These are phyloP conservation scores for Fusarium concolor DNA, from an alignment of 2,329 filamentous ascomycete species.

Conservation along the genomic window DNA sequence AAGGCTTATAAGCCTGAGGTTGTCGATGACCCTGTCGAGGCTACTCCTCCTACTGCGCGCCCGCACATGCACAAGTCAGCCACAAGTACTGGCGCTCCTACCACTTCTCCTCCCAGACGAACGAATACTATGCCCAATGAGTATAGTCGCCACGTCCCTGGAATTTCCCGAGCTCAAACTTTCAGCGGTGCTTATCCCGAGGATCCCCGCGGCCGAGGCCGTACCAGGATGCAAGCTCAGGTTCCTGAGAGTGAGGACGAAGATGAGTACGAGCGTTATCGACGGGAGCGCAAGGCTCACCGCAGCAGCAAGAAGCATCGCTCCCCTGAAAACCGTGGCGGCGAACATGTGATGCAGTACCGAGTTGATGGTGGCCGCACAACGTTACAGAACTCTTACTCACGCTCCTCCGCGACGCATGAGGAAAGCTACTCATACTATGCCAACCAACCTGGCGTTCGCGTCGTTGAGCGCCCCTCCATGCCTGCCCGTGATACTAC, in stretches of 20 bases:
- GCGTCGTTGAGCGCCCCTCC: slow-evolving; percentile 47
- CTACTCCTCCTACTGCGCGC: slow-evolving; percentile 49
- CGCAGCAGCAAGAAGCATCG: slow-evolving; percentile 53
- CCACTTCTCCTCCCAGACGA: slow-evolving; percentile 52
- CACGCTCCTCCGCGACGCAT: slow-evolving; percentile 41
- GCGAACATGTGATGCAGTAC: slow-evolving; percentile 47
- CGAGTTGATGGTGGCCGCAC: slow-evolving; percentile 47
- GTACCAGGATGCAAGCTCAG: slow-evolving; percentile 54
- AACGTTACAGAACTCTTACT: slow-evolving; percentile 46
- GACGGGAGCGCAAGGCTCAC: slow-evolving; percentile 50
- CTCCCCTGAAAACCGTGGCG: slow-evolving; percentile 48
- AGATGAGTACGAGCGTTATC: slow-evolving; percentile 50
- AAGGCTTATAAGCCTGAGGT: slow-evolving; percentile 51
- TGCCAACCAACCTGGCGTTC: slow-evolving; percentile 23
- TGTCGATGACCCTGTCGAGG: slow-evolving; percentile 48
- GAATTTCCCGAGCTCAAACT: slow-evolving; percentile 50
- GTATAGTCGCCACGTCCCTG: slow-evolving; percentile 47
- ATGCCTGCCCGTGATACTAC: slow-evolving; percentile 48
- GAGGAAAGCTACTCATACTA: slow-evolving; percentile 46
- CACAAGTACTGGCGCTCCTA: slow-evolving; percentile 41
- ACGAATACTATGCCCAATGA: slow-evolving; percentile 53
- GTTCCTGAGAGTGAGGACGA: slow-evolving; percentile 51
- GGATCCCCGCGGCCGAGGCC: slow-evolving; percentile 52
- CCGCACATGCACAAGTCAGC: slow-evolving; percentile 45
- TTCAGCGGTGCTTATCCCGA: slow-evolving; percentile 47